These are phyloP conservation scores for Pseudogymnoascus sp. DNA, from an alignment of 2,329 filamentous ascomycete genomes.

Conservation along the genomic window DNA sequence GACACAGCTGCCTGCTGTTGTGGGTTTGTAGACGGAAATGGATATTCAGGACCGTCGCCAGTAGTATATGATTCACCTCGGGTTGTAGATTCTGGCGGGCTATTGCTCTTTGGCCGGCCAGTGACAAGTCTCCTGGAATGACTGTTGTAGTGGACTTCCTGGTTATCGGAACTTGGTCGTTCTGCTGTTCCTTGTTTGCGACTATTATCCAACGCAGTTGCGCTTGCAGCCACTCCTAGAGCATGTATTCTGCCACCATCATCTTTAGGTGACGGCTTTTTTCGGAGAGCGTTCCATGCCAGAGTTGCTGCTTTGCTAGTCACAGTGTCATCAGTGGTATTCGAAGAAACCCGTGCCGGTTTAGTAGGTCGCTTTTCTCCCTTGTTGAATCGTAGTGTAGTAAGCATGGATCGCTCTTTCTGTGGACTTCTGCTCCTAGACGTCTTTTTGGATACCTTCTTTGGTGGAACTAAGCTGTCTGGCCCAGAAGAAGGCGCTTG, in stretches of 20 bases:
- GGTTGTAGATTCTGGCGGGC: constrained; percentile 16
- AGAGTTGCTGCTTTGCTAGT: constrained; percentile 58
- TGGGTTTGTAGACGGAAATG: constrained; percentile 26
- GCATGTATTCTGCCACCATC: constrained; percentile 23
- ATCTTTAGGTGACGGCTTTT: constrained; percentile 22
- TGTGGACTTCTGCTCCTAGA: constrained; percentile 51
- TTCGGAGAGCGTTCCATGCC: constrained; percentile 46
- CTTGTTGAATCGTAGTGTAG: constrained; percentile 48
- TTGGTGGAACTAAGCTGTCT: constrained; percentile 18
- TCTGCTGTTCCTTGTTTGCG: constrained; percentile 15
- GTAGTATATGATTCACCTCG: constrained; percentile 18
- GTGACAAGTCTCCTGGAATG: constrained; percentile 27
- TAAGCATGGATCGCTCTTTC: constrained; percentile 51
- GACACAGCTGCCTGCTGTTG: constrained; percentile 23
- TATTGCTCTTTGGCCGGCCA: constrained; percentile 14
- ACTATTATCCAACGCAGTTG: constrained; percentile 19
- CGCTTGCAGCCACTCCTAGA: constrained; percentile 22
- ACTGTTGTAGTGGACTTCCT: constrained; percentile 26
- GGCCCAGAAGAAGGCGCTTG: constrained; percentile 16
- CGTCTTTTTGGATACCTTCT: constrained; percentile 24
- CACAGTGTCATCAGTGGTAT: constrained; percentile 38
- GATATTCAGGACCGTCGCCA: constrained; percentile 24
- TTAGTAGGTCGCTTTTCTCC: constrained; percentile 40
- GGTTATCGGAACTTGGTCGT: constrained; percentile 16
- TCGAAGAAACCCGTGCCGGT: constrained; percentile 24